Percentiles rank a stretch among this genome's conserved stretches.
These are phyloP conservation scores for Hyaloperonospora arabidopsidis DNA, from an alignment of 352 stramenopile species.

Conservation along the genomic window DNA sequence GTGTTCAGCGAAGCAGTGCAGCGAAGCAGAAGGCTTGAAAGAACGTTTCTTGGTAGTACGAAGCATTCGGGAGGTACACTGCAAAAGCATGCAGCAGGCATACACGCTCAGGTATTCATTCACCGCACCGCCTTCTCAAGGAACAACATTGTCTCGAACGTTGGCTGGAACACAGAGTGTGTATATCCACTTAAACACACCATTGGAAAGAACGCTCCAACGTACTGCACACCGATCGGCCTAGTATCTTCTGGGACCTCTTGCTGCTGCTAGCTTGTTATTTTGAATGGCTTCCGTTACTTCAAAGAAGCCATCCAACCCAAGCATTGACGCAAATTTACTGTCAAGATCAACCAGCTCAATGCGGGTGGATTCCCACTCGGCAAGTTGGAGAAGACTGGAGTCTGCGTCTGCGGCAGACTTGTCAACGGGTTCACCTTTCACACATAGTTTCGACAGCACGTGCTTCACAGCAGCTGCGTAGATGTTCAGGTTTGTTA, in stretches of 20 bases:
- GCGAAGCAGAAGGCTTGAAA: too few relatives aligned
- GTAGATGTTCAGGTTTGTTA: slow-evolving; percentile 26
- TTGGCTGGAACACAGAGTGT: too few relatives aligned
- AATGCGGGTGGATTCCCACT: slow-evolving; percentile 22
- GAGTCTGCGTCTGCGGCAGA: slow-evolving; percentile 1
- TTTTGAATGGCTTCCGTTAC: slow-evolving; percentile 26
- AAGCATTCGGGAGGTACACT: too few relatives aligned
- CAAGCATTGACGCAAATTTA: slow-evolving; percentile 23
- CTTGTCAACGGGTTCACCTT: slow-evolving; percentile 7
- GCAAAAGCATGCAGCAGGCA: too few relatives aligned
- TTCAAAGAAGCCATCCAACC: slow-evolving; percentile 31
- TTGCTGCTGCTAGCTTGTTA: slow-evolving; percentile 16
- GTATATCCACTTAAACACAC: too few relatives aligned
- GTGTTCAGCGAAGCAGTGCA: too few relatives aligned
- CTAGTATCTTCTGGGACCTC: slow-evolving; percentile 4
- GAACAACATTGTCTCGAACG: too few relatives aligned
- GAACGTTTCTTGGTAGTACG: too few relatives aligned
- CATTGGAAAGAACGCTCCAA: slow-evolving; percentile 12
- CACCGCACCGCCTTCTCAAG: too few relatives aligned
- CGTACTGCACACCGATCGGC: slow-evolving; percentile 14
- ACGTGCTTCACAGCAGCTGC: slow-evolving; percentile 21
- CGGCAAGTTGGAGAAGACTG: slow-evolving; percentile 14
- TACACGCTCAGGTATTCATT: too few relatives aligned
- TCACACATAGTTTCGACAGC: slow-evolving; percentile 19
- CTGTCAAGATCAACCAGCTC: slow-evolving; percentile 26